Evolutionary conservation across 176 grass and related monocot genomes (phyloP).

Genomic region (Olyra latifolia): DNA sequence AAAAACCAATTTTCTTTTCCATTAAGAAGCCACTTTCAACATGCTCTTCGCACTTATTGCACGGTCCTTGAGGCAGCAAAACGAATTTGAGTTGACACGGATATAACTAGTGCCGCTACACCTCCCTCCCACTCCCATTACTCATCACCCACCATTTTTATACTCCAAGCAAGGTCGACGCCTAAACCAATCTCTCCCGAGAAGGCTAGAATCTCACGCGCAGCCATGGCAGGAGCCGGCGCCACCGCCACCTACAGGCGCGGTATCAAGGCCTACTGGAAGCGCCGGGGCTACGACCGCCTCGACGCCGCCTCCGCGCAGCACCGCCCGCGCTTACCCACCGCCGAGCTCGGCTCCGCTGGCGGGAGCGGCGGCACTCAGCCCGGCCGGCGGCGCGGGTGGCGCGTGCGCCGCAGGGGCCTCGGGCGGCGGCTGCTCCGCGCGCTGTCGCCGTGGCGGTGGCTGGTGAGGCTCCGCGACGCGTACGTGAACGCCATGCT

Average conservation of each 20-base stretch:
- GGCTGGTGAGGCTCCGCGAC: slow-evolving; percentile 53
- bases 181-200: neutral
- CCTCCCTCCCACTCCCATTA: neutral
- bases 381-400: slow-evolving; percentile 15
- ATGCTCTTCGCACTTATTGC: too few relatives aligned
- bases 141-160: neutral
- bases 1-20: too few relatives aligned
- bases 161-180: neutral
- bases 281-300: slow-evolving; percentile 61
- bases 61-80: neutral
- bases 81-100: neutral
- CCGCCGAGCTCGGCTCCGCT: slow-evolving; percentile 43
- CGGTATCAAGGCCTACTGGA: slow-evolving; percentile 76
- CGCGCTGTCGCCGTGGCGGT: slow-evolving; percentile 49
- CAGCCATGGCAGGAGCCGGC: slow-evolving; percentile 19
- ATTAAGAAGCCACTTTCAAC: too few relatives aligned
- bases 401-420: slow-evolving; percentile 39
- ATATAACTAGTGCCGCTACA: neutral
- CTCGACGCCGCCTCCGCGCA: slow-evolving; percentile 38
- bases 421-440: slow-evolving; percentile 36
- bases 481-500: slow-evolving; percentile 78
- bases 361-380: neutral
- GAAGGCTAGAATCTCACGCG: neutral
- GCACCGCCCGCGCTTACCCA: slow-evolving; percentile 40
- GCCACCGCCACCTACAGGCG: slow-evolving; percentile 39